Evolutionary conservation across 2,329 filamentous ascomycete species (phyloP).

Genomic region (Paracoccidioides brasiliensis): DNA sequence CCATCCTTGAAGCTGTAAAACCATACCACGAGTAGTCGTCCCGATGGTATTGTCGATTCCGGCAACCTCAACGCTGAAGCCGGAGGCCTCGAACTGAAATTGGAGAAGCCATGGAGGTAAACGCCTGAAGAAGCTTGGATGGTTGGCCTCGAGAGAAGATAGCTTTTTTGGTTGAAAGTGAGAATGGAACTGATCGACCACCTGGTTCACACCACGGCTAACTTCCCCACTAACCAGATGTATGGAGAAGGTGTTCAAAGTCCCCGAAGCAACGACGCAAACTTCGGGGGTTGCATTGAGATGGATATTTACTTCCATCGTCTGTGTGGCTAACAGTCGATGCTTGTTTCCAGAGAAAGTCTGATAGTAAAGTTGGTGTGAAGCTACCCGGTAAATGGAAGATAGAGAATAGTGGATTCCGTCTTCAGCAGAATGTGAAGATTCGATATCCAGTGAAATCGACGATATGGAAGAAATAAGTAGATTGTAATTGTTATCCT

Average conservation of each 20-base stretch:
- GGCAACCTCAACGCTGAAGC: slow-evolving; percentile 82
- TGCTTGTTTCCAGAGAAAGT: slow-evolving; percentile 71
- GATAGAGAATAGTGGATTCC: slow-evolving; percentile 78
- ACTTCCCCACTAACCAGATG: slow-evolving; percentile 89
- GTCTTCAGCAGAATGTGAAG: slow-evolving; percentile 77
- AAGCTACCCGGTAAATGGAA: slow-evolving; percentile 68
- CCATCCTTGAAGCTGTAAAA: slow-evolving; percentile 76
- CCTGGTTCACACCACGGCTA: slow-evolving; percentile 80
- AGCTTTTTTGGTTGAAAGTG: slow-evolving; percentile 54
- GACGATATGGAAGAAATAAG: slow-evolving; percentile 93
- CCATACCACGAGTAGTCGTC: slow-evolving; percentile 65
- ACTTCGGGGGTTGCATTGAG: slow-evolving; percentile 76
- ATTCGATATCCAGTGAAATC: slow-evolving; percentile 83
- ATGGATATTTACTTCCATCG: slow-evolving; percentile 73
- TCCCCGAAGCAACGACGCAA: slow-evolving; percentile 65
- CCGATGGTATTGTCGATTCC: slow-evolving; percentile 78
- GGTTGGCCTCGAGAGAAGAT: slow-evolving; percentile 37
- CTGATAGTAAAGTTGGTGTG: slow-evolving; percentile 88
- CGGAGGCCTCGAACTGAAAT: slow-evolving; percentile 71
- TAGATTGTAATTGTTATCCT: slow-evolving; percentile 74
- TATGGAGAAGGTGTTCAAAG: slow-evolving; percentile 72
- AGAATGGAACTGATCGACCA: slow-evolving; percentile 67
- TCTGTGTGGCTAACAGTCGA: slow-evolving; percentile 76
- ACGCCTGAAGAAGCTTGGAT: slow-evolving; percentile 59
- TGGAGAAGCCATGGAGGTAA: slow-evolving; percentile 76